A percentile compares a stretch with the other conserved stretches of the same genome.
phyloP scores from a whole-genome alignment of 352 stramenopile genomes.

The Phytophthora crassamura region DNA sequence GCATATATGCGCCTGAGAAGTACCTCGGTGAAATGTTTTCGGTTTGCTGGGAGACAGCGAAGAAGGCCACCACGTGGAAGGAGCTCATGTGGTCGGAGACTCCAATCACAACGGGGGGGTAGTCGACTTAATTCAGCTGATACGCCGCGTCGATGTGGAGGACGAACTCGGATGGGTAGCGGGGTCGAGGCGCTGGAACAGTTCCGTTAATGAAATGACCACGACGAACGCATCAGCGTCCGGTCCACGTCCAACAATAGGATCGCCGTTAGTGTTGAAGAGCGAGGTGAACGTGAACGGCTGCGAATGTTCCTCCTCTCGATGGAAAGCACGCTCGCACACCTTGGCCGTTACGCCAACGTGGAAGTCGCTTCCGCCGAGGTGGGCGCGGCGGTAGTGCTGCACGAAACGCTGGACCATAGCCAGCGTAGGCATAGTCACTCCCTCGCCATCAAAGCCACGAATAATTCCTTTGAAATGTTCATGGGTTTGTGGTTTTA shows the following conservation, averaged over 20 bases:
- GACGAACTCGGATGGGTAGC: neutral
- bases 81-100: conserved; percentile 17
- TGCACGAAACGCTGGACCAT: conserved; percentile 18
- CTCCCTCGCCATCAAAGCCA: neutral
- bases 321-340: neutral
- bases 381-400: neutral
- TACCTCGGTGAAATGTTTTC: neutral
- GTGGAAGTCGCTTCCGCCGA: conserved; percentile 17
- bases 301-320: neutral
- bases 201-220: conserved; percentile 4
- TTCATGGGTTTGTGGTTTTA: conserved; percentile 20
- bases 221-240: conserved; percentile 11
- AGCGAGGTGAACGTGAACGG: conserved; percentile 11
- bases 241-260: conserved; percentile 4
- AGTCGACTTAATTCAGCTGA: neutral
- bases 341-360: neutral
- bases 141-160: too few species aligned
- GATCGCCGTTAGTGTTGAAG: neutral
- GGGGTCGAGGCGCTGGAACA: neutral
- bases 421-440: neutral
- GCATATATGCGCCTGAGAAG: neutral
- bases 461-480: conserved; percentile 7
- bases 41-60: conserved; percentile 18
- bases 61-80: conserved; percentile 28
- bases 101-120: conserved; percentile 9